A percentile compares a stretch with the other conserved stretches of the same genome.
Evolutionary conservation across 352 stramenopile genomes (phyloP).

Genomic region (Elongisporangium anandrum): DNA sequence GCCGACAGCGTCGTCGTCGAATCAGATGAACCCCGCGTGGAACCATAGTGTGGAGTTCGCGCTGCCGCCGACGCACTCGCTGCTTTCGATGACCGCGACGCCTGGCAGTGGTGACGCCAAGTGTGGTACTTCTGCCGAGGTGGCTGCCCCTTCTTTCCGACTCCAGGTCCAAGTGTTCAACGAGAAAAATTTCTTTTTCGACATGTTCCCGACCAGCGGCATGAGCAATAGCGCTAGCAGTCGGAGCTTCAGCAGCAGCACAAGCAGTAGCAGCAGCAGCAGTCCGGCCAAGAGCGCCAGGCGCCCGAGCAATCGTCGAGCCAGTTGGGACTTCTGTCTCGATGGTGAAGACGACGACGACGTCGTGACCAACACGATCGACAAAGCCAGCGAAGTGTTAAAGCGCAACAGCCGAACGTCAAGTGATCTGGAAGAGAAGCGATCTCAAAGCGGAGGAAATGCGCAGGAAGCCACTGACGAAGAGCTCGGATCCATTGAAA

Average conservation of each 20-base stretch:
- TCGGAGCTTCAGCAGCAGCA: slow-evolving; percentile 4
- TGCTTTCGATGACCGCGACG: slow-evolving; percentile 4
- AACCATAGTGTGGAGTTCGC: slow-evolving; percentile 36
- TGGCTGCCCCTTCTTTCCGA: slow-evolving; percentile 6
- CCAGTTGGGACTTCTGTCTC: not conserved
- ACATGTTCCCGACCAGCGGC: slow-evolving; percentile 64
- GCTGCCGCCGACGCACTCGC: slow-evolving; percentile 12
- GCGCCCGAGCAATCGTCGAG: not conserved
- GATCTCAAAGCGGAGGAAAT: not conserved
- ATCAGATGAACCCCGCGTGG: slow-evolving; percentile 33
- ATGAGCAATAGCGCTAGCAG: not conserved
- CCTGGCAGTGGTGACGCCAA: not conserved
- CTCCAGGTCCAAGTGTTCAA: slow-evolving; percentile 52
- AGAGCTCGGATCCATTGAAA: slow-evolving; percentile 45
- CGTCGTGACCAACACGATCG: not conserved
- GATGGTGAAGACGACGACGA: not conserved
- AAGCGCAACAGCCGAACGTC: not conserved
- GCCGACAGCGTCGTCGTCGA: slow-evolving; percentile 18
- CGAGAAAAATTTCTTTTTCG: slow-evolving; percentile 82
- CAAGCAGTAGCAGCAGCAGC: slow-evolving; percentile 8
- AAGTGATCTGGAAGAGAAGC: not conserved
- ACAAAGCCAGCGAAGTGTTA: not conserved
- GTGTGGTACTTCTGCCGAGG: slow-evolving; percentile 7
- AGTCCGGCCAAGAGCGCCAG: not conserved
- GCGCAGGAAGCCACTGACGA: slow-evolving; percentile 26